Percentiles rank a stretch among this genome's conserved stretches.
These are phyloP conservation scores for Pharus latifolius DNA, from an alignment of 176 grass and related monocot species.

Conservation along the genomic window DNA sequence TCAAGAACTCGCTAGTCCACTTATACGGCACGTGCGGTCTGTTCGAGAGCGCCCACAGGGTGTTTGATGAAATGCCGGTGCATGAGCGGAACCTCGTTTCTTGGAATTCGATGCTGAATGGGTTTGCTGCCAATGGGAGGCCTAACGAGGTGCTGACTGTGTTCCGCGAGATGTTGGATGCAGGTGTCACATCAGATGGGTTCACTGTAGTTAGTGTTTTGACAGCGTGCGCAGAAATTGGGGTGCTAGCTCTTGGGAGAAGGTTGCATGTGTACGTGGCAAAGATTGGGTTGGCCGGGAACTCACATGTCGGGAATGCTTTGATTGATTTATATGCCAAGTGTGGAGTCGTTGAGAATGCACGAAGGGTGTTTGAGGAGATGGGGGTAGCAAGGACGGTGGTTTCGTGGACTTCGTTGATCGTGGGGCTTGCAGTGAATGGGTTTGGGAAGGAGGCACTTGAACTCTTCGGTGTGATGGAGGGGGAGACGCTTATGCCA, in stretches of 20 bases:
- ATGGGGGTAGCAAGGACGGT: constrained; percentile 38
- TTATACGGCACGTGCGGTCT: constrained; percentile 51
- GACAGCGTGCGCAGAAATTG: constrained; percentile 51
- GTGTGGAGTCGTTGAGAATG: constrained; percentile 39
- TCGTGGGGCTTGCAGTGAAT: constrained; percentile 64
- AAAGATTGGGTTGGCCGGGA: constrained; percentile 42
- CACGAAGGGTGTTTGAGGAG: constrained; percentile 54
- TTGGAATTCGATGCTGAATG: constrained; percentile 71
- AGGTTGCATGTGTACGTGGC: constrained; percentile 44
- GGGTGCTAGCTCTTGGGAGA: constrained; percentile 42
- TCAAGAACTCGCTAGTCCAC: constrained; percentile 65
- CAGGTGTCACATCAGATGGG: constrained; percentile 28
- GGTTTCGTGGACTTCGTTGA: constrained; percentile 63
- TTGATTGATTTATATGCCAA: constrained; percentile 77
- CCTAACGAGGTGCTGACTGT: constrained; percentile 70
- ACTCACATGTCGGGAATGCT: constrained; percentile 54
- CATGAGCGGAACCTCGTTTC: constrained; percentile 53
- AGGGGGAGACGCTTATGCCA: constrained; percentile 43
- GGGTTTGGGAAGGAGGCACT: constrained; percentile 67
- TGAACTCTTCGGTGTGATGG: constrained; percentile 53
- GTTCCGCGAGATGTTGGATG: constrained; percentile 46
- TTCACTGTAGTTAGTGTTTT: constrained; percentile 78
- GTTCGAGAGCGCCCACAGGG: constrained; percentile 55
- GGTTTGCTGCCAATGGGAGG: constrained; percentile 54
- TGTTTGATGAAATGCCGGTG: constrained; percentile 61